Conservation (phyloP, 805 yeast genomes). For the Metschnikowia proteae region DNA sequence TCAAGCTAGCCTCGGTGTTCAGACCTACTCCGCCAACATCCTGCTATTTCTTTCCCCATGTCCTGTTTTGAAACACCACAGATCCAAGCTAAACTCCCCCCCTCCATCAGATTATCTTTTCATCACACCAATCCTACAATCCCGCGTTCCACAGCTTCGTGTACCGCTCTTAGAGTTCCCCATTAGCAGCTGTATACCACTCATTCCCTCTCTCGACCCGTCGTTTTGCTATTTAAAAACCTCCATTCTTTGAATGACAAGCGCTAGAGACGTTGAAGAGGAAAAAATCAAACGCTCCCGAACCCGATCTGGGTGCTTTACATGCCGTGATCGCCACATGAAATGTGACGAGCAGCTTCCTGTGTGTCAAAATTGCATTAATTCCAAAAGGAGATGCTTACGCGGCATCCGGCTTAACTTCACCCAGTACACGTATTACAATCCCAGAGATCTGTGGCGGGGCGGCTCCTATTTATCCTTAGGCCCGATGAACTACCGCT, state of each 20-base stretch:
- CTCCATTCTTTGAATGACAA: constrained; percentile 4
- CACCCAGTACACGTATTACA: constrained; percentile 38
- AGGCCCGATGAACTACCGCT: constrained; percentile 9
- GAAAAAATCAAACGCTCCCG: constrained; percentile 29
- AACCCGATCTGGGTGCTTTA: constrained; percentile 51
- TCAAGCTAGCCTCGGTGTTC: not conserved
- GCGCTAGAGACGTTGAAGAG: not conserved
- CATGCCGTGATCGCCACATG: constrained; percentile 63
- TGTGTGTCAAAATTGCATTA: constrained; percentile 53
- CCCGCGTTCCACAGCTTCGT: not conserved
- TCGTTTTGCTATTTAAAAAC: not conserved
- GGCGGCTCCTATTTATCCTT: not conserved
- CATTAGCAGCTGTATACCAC: not conserved
- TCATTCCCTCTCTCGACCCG: not conserved
- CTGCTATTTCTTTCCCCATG: constrained; percentile 1
- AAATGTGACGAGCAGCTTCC: constrained; percentile 66
- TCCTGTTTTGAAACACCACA: constrained; percentile 2
- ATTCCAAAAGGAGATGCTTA: constrained; percentile 45
- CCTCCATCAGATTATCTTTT: constrained; percentile 4
- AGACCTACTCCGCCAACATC: not conserved
- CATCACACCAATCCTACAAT: not conserved
- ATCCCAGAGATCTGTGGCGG: too few relatives aligned
- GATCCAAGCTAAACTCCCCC: constrained; percentile 1
- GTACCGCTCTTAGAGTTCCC: not conserved
- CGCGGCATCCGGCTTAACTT: constrained; percentile 46